phyloP scores from a whole-genome alignment of 2,329 filamentous ascomycete species.

The Endocalyx cinctus region DNA sequence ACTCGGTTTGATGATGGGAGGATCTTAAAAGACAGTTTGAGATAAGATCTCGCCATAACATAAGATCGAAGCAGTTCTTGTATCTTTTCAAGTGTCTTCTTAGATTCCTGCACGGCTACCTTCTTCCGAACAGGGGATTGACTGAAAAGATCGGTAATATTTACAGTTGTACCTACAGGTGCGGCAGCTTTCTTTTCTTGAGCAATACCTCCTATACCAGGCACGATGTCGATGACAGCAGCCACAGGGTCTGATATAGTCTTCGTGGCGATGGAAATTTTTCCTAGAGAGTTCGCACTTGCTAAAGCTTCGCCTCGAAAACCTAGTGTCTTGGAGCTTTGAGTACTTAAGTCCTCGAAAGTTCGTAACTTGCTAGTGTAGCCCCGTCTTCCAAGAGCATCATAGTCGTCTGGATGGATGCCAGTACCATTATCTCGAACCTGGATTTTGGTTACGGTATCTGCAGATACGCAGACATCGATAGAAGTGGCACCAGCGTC shows the following conservation, averaged over 20 bases:
- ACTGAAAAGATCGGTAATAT: conserved; percentile 54
- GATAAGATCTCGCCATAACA: conserved; percentile 59
- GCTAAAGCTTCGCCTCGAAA: conserved; percentile 74
- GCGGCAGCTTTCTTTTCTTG: conserved; percentile 39
- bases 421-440: conserved; percentile 72
- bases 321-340: conserved; percentile 60
- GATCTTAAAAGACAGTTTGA: conserved; percentile 58
- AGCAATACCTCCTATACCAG: conserved; percentile 35
- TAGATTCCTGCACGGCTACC: conserved; percentile 50
- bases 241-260: conserved; percentile 58
- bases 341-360: conserved; percentile 55
- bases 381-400: conserved; percentile 57
- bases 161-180: conserved; percentile 66
- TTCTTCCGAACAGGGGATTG: conserved; percentile 60
- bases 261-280: conserved; percentile 59
- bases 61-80: conserved; percentile 59
- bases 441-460: conserved; percentile 65
- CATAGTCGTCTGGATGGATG: conserved; percentile 58
- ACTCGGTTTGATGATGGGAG: conserved; percentile 46
- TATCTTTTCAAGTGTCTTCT: conserved; percentile 53
- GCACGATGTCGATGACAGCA: conserved; percentile 38
- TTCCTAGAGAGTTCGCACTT: conserved; percentile 56
- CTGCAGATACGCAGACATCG: conserved; percentile 58
- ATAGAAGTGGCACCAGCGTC: conserved; percentile 66
- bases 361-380: conserved; percentile 69